Base-by-base conservation (phyloP, 495 filamentous ascomycete genomes). In the Trichocladium uniseriatum region DNA sequence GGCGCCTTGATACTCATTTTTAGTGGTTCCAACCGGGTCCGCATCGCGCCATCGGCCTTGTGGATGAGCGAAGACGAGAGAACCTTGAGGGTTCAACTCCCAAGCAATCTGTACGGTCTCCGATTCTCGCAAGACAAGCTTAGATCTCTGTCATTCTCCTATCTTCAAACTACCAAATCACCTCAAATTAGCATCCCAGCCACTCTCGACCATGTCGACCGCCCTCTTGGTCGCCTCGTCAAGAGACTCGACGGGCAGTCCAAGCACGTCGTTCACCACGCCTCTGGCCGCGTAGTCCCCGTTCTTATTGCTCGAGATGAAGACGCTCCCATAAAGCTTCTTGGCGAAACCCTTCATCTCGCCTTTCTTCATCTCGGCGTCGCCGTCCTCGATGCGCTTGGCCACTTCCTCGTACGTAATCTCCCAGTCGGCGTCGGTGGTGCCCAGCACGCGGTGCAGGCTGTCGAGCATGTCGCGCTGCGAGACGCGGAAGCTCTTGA, bases 241-340 rank as follows among this genome's bases (percentile, higher is more conserved):
- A 49, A 84, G 46, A 52, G 80, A 71, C 64, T 84, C 81, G 54
- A 68, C 61, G n/a, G 75, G 69, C 47, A 84, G 55, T 0, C 71
- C 78, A 22, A 85, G 61, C 36, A 69, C 31, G 6, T 60, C 64
- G 52, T 84, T 84, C n/a, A n/a, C n/a, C n/a, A 2, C 49, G 52
- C 35, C 49, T 67, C 9, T 37, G n/a, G n/a, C 46, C 39, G 69
- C 65, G 47, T 59, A 71, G 39, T 78, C 60, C 0, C 73, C 72
- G 16, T 48, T 53, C 0, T 65, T 71, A 31, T 73, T 49, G 38
- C 6, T 69, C n/a, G 67, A 66, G 34, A 56, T 77, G 43, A 83
- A 84, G 0, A 72, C 51, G 0, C 72, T 45, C 11, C 52, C 52
- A 46, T 83, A 84, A 60, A 83, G 44, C 55, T 67, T 54, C 65